Conservation (phyloP, 805 yeast genomes). For the Nakazawaea ambrosiae region DNA sequence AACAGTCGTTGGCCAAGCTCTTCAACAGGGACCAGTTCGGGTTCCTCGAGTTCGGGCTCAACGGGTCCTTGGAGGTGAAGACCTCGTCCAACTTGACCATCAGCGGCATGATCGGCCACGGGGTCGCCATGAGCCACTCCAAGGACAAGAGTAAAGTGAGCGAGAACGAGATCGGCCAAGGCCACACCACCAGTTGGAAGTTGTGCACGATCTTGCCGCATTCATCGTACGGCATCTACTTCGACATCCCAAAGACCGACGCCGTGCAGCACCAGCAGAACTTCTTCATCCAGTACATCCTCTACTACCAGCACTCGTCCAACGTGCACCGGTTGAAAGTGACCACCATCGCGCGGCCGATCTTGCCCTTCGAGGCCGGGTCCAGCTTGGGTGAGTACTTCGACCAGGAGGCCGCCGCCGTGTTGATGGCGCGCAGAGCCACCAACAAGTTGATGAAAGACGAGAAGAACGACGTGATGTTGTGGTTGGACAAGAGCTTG, state of each 20-base stretch:
- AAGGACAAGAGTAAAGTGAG: constrained; percentile 26
- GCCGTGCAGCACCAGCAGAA: constrained; percentile 24
- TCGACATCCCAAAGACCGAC: constrained; percentile 34
- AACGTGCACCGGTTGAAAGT: constrained; percentile 54
- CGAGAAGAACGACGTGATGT: constrained; percentile 31
- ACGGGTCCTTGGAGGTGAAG: constrained; percentile 54
- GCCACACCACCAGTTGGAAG: constrained; percentile 54
- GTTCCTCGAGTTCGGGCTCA: constrained; percentile 44
- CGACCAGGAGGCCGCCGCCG: constrained; percentile 68
- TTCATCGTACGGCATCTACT: constrained; percentile 51
- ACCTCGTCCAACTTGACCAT: constrained; percentile 42
- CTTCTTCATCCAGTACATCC: constrained; percentile 43
- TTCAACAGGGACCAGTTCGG: constrained; percentile 32
- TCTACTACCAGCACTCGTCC: constrained; percentile 55
- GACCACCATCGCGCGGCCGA: constrained; percentile 45
- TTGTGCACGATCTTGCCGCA: constrained; percentile 48
- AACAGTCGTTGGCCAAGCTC: constrained; percentile 53
- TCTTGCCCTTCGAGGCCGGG: constrained; percentile 32
- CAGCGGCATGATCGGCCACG: constrained; percentile 60
- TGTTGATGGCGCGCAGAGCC: constrained; percentile 50
- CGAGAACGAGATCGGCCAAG: constrained; percentile 35
- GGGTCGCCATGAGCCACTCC: constrained; percentile 31
- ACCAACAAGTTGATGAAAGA: constrained; percentile 33
- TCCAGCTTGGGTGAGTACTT: constrained; percentile 40
- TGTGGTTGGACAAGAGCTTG: constrained; percentile 42